Conservation (phyloP, 805 yeast genomes). For the Candida tammaniensis region DNA sequence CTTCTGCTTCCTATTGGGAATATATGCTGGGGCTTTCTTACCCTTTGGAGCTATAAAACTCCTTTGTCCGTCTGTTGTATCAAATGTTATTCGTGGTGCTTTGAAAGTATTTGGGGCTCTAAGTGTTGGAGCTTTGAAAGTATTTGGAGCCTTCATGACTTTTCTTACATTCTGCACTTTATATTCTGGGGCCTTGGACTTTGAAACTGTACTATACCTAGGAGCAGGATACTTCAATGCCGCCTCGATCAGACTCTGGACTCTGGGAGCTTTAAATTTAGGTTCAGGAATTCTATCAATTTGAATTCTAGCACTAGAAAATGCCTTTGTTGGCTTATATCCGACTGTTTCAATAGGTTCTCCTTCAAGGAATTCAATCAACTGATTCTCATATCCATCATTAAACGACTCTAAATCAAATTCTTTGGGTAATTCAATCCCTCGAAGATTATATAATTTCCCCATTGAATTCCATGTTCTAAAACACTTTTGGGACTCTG, state of each 20-base stretch:
- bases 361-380: conserved; percentile 1
- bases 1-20: conserved; percentile 22
- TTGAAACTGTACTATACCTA: too few species aligned
- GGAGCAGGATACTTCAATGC: too few species aligned
- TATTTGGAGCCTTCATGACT: too few species aligned
- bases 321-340: too few species aligned
- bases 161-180: too few species aligned
- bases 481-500: conserved; percentile 18
- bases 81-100: conserved; percentile 2
- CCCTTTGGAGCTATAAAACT: conserved; percentile 9
- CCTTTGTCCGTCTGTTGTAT: neutral
- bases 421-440: neutral
- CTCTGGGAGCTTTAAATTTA: too few species aligned
- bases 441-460: conserved; percentile 18
- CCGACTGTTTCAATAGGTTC: conserved; percentile 1
- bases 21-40: conserved; percentile 31
- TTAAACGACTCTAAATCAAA: conserved; percentile 3
- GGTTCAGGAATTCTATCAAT: too few species aligned
- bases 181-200: too few species aligned
- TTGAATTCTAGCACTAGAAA: too few species aligned
- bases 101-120: conserved; percentile 1
- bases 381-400: conserved; percentile 6
- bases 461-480: conserved; percentile 13
- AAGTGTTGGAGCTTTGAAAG: neutral
- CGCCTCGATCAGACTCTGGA: too few species aligned